Evolutionary conservation across 371 early-diverging fungal genomes (phyloP), one percentile per base, ranked within the genome.

Genomic region (Fennellomyces sp.): DNA sequence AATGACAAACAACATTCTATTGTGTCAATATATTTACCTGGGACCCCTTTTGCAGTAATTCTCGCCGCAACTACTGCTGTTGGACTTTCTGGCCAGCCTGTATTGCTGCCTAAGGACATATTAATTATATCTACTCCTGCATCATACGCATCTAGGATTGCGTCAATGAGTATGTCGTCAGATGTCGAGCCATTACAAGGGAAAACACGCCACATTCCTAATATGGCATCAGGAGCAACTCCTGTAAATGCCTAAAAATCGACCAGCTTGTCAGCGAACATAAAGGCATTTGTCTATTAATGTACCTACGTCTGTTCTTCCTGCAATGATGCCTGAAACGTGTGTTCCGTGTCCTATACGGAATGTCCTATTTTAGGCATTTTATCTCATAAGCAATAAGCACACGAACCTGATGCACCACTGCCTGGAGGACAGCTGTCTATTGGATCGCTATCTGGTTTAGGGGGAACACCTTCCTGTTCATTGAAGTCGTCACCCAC

Each of bases 241-340:
- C 88, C 90, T 41, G 65, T 73, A 45, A 87, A 82, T 39, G 73
- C 70, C 65, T 75, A 31, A 8, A 52, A 30, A 47, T 51, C 11
- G 49, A 2, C n/a, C n/a, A n/a, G n/a, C n/a, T n/a, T n/a, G n/a
- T n/a, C n/a, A n/a, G n/a, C n/a, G n/a, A n/a, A n/a, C n/a, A n/a
- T n/a, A n/a, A n/a, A n/a, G n/a, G n/a, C n/a, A n/a, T n/a, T n/a
- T n/a, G n/a, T n/a, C n/a, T n/a, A n/a, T n/a, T n/a, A n/a, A n/a
- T n/a, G n/a, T n/a, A 47, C 71, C 67, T 73, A 77, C 80, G 2
- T 58, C 67, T 10, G 64, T 30, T 30, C 58, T 56, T 15, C 85
- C 90, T 33, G 82, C 90, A 58, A 89, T 73, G 35, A 90, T 90
- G 21, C 90, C 90, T 4, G 87, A 61, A 7, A 88, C 85, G 50